phyloP scores from a whole-genome alignment of 1,284 basidiomycete species.

The Butyriboletus appendiculatus region DNA sequence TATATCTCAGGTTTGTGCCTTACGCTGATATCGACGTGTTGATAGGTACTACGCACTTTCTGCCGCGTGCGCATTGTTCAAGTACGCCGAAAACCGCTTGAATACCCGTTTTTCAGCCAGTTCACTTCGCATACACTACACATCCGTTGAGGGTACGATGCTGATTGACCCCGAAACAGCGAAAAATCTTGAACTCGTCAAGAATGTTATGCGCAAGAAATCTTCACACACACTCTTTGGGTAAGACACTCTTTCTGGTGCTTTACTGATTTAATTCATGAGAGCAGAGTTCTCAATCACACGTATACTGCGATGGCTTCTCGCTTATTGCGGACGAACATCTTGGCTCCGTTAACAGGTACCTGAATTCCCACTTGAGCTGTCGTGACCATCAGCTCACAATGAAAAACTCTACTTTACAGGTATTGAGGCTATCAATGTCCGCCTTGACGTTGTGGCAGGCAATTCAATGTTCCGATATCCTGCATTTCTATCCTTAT shows the following conservation, averaged over 20 bases:
- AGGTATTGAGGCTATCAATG: slow-evolving; percentile 60
- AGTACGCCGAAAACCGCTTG: slow-evolving; percentile 67
- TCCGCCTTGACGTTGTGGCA: slow-evolving; percentile 83
- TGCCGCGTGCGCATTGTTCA: slow-evolving; percentile 84
- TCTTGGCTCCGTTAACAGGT: slow-evolving; percentile 85
- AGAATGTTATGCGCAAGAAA: slow-evolving; percentile 67
- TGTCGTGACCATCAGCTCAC: not conserved
- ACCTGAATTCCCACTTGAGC: slow-evolving; percentile 7
- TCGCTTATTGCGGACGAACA: slow-evolving; percentile 75
- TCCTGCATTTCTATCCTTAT: slow-evolving; percentile 3
- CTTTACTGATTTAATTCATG: not conserved
- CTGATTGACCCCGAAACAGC: slow-evolving; percentile 90
- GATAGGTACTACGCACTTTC: slow-evolving; percentile 85
- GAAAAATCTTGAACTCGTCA: slow-evolving; percentile 84
- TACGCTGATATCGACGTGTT: slow-evolving; percentile 10
- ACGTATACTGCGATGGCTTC: slow-evolving; percentile 89
- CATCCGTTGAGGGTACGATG: slow-evolving; percentile 85
- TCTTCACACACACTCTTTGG: slow-evolving; percentile 71
- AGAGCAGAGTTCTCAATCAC: slow-evolving; percentile 64
- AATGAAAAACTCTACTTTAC: not conserved
- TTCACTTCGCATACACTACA: slow-evolving; percentile 80
- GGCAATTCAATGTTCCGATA: slow-evolving; percentile 42
- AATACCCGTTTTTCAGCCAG: slow-evolving; percentile 69
- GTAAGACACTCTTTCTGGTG: slow-evolving; percentile 43
- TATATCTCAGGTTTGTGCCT: slow-evolving; percentile 29